Evolutionary conservation across 1,139 yeast species (phyloP), one percentile per base, ranked within the genome.

Genomic region (Suhomyces bribrorum): DNA sequence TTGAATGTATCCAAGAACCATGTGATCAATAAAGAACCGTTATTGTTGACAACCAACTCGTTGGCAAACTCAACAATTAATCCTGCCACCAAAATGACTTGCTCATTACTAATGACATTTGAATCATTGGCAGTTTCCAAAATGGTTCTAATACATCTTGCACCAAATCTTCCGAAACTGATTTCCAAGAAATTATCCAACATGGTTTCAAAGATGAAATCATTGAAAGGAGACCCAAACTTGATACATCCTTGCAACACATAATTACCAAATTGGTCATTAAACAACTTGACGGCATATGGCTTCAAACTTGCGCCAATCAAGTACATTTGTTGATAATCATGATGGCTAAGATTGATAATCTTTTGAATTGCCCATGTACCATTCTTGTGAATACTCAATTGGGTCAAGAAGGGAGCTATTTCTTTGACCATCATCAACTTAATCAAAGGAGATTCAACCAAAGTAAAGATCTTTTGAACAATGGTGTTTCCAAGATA

Each of bases 301-400:
- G 96, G 95, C 47, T 81, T 79, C 44, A 92, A 74, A 26, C 90
- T 79, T 12, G 77, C 73, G 7, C 83, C 83, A 38, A 92, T 86
- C 38, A 83, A 59, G 51, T 73, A 66, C 62, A 79, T 83, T 59
- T 90, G 96, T 46, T 88, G 81, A 33, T 53, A 60, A 26, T 77
- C 77, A 1, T 83, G 69, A 35, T 71, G 69, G 43, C 72, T 61
- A 43, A 86, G 83, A 48, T 83, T 86, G 52, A 94, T 89, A 58
- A 92, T 84, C 62, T 92, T 94, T 61, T 94, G 98, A 22, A 96
- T 95, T 2, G 97, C 97, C 98, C 98, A 92, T 4, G 99, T 92
- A 46, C 99, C 99, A 61, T 94, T 92, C 57, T 92, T 92, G 66
- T 92, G 99, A 41, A 88, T 84, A 53, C 97, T 94, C 69, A 92